A percentile compares a stretch with the other conserved stretches of the same genome.
Conservation (phyloP, 208 protist genomes). For the Trichomonas gallinae region DNA sequence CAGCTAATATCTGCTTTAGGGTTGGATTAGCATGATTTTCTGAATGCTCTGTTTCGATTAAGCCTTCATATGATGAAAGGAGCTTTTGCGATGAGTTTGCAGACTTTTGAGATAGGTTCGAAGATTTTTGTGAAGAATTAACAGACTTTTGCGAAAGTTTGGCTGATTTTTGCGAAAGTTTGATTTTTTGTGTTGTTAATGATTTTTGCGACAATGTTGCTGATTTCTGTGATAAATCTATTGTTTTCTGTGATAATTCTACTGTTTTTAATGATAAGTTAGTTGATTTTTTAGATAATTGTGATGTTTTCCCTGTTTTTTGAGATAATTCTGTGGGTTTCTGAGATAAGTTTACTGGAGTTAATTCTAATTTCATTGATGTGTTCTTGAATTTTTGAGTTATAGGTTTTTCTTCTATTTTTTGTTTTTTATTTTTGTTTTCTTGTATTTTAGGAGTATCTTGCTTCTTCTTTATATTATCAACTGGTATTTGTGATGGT, state of each 20-base stretch:
- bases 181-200: neutral
- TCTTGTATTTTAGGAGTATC: neutral
- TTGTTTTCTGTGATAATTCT: neutral
- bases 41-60: neutral
- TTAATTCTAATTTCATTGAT: neutral
- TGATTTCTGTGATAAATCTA: neutral
- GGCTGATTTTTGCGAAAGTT: neutral
- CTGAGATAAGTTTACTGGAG: neutral
- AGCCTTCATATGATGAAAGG: neutral
- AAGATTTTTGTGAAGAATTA: neutral
- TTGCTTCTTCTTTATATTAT: neutral
- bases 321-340: neutral
- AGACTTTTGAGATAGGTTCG: neutral
- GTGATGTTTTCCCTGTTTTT: neutral
- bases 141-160: neutral
- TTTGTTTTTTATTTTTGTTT: neutral
- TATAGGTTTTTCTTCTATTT: neutral
- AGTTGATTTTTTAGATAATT: neutral
- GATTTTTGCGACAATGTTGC: neutral
- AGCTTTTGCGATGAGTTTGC: neutral
- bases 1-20: neutral
- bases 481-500: neutral
- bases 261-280: neutral
- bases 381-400: neutral
- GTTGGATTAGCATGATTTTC: neutral